phyloP scores from a whole-genome alignment of 2,329 filamentous ascomycete genomes.

The Colletotrichum liriopes region DNA sequence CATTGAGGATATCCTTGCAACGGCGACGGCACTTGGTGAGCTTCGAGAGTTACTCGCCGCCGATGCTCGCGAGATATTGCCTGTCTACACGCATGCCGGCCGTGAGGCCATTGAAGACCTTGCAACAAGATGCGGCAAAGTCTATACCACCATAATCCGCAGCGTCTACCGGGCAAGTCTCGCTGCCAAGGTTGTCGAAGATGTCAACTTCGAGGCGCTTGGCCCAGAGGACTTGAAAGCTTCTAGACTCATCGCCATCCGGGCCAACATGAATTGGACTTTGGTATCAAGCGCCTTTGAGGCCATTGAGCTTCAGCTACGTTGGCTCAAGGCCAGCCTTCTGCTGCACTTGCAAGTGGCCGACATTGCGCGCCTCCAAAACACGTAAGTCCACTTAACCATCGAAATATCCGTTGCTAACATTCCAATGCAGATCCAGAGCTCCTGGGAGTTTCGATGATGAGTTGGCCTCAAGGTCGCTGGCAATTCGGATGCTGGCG shows the following conservation, averaged over 20 bases:
- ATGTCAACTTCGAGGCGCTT: slow-evolving; percentile 12
- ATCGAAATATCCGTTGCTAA: not conserved
- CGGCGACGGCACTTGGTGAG: slow-evolving; percentile 17
- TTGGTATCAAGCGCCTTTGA: not conserved
- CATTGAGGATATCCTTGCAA: slow-evolving; percentile 1
- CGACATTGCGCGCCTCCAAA: slow-evolving; percentile 19
- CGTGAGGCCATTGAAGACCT: slow-evolving; percentile 30
- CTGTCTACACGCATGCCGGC: slow-evolving; percentile 31
- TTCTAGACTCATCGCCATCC: slow-evolving; percentile 19
- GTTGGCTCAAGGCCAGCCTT: slow-evolving; percentile 15
- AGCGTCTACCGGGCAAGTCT: slow-evolving; percentile 29
- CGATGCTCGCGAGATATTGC: slow-evolving; percentile 13
- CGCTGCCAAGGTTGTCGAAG: slow-evolving; percentile 23
- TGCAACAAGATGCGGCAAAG: slow-evolving; percentile 20
- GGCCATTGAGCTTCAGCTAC: not conserved
- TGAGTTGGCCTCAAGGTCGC: slow-evolving; percentile 34
- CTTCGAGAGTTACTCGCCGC: slow-evolving; percentile 23
- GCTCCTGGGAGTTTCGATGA: slow-evolving; percentile 36
- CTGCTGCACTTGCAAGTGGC: slow-evolving; percentile 34
- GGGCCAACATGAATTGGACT: not conserved
- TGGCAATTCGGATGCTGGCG: slow-evolving; percentile 25
- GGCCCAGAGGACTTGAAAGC: slow-evolving; percentile 31
- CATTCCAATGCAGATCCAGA: not conserved
- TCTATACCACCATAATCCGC: slow-evolving; percentile 31
- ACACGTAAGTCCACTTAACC: not conserved